Percentiles rank a stretch among this genome's conserved stretches.
Evolutionary conservation across 2,329 filamentous ascomycete species (phyloP).

Genomic region (Penicillium sp.): DNA sequence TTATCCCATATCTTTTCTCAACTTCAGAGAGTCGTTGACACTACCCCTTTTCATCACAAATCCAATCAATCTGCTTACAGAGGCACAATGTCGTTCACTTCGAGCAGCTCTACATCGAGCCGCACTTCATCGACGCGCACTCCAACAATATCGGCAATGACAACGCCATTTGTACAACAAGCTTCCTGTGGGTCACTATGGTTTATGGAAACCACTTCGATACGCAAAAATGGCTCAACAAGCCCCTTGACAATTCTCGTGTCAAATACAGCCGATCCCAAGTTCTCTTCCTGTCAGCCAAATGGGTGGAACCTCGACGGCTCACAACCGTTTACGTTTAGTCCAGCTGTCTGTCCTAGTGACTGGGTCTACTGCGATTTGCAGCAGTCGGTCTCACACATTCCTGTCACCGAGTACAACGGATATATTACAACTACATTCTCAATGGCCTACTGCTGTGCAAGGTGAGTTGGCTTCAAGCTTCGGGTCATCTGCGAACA

Average conservation of each 20-base stretch:
- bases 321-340: not conserved
- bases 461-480: not conserved
- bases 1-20: not conserved
- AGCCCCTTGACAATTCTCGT: not conserved
- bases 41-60: not conserved
- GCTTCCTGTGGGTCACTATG: not conserved
- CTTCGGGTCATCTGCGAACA: not conserved
- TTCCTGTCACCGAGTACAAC: not conserved
- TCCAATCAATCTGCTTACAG: not conserved
- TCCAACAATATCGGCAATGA: slow-evolving; percentile 1
- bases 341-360: not conserved
- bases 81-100: not conserved
- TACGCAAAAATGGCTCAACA: not conserved
- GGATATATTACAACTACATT: not conserved
- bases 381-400: not conserved
- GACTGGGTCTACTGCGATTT: not conserved
- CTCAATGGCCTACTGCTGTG: not conserved
- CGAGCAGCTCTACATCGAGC: too few relatives aligned
- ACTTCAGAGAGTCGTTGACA: not conserved
- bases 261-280: not conserved
- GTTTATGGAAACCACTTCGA: not conserved
- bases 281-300: not conserved
- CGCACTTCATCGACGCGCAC: not conserved
- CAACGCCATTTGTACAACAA: not conserved
- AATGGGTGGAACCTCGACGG: not conserved